Conservation (phyloP, 164 flowering plant genomes). For the Annona squamosa region DNA sequence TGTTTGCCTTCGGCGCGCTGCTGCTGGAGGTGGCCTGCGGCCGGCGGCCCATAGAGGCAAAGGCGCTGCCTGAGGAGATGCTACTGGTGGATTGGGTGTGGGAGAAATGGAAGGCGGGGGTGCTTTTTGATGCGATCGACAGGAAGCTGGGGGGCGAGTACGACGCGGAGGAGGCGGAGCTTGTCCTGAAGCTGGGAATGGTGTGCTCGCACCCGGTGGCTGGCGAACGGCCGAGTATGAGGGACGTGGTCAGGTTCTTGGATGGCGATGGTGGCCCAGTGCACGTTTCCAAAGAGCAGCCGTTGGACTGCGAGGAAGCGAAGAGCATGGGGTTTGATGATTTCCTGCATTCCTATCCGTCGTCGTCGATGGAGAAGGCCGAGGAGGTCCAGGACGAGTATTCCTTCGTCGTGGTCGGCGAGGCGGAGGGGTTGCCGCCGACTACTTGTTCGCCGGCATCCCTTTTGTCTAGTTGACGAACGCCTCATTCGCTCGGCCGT, state of each 20-base stretch:
- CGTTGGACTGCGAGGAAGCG: constrained; percentile 7
- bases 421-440: not conserved
- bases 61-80: constrained; percentile 37
- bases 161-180: constrained; percentile 26
- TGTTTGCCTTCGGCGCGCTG: constrained; percentile 55
- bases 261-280: constrained; percentile 35
- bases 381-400: not conserved
- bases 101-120: constrained; percentile 33
- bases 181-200: constrained; percentile 42
- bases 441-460: not conserved
- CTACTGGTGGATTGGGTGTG: constrained; percentile 60
- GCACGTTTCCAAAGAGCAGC: constrained; percentile 10
- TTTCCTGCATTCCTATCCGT: constrained; percentile 23
- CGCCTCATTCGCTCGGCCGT: no score
- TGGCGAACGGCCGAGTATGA: constrained; percentile 36
- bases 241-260: constrained; percentile 43
- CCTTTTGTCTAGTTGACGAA: not conserved
- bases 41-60: constrained; percentile 52
- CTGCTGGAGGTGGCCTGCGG: constrained; percentile 54
- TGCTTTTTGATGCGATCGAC: constrained; percentile 37
- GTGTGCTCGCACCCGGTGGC: constrained; percentile 35
- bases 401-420: not conserved
- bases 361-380: constrained; percentile 19
- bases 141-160: constrained; percentile 20
- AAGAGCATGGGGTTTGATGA: constrained; percentile 18